Evolutionary conservation across 345 rosid genomes (phyloP).

Genomic region (Dovyalis caffra): DNA sequence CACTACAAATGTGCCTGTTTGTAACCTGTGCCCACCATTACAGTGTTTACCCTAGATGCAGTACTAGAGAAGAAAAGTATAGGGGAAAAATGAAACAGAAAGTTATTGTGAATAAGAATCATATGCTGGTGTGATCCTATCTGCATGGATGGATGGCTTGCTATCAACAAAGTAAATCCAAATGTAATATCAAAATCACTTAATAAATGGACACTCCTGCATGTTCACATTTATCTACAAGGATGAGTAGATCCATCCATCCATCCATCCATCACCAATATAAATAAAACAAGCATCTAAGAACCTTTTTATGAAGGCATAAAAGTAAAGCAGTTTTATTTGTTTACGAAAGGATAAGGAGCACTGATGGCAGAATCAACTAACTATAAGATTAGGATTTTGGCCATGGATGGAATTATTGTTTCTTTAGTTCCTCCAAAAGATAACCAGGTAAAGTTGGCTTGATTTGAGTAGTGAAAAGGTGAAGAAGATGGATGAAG

Average conservation of each 20-base stretch:
- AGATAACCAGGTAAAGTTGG: conserved; percentile 34
- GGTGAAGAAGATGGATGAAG: conserved; percentile 30
- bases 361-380: conserved; percentile 17
- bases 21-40: background rate
- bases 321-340: background rate
- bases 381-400: conserved; percentile 20
- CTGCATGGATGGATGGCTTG: background rate
- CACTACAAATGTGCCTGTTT: background rate
- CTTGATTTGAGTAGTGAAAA: conserved; percentile 34
- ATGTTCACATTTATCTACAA: background rate
- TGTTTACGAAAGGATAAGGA: conserved; percentile 6
- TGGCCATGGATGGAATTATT: conserved; percentile 23
- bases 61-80: background rate
- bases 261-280: background rate
- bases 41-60: background rate
- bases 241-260: background rate
- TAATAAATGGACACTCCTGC: background rate
- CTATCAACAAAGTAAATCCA: background rate
- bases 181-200: background rate
- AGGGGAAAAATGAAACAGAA: background rate
- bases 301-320: conserved; percentile 2
- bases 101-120: background rate
- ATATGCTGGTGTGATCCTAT: background rate
- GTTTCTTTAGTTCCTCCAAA: conserved; percentile 12
- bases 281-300: background rate